Conservation (phyloP, 345 rosid species). For the Murraya paniculata region DNA sequence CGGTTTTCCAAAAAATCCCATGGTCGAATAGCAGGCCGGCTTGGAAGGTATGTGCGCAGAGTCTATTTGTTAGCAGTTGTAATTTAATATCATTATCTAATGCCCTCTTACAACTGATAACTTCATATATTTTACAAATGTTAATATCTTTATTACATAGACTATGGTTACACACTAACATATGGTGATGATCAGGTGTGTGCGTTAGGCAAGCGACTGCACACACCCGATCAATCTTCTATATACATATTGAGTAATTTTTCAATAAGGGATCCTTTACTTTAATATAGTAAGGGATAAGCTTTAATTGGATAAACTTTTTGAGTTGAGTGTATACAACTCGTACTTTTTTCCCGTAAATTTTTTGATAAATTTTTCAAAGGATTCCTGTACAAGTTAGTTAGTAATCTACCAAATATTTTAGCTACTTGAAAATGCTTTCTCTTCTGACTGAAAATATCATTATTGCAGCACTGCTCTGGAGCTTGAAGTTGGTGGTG, state of each 20-base stretch:
- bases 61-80: constrained; percentile 8
- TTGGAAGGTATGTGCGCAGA: constrained; percentile 60
- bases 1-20: constrained; percentile 79
- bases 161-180: background rate
- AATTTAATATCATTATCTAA: background rate
- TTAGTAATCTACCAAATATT: background rate
- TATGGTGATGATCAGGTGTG: too few species aligned
- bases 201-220: too few species aligned
- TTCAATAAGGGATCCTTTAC: too few species aligned
- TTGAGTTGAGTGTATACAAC: background rate
- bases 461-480: constrained; percentile 61
- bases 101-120: background rate
- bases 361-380: background rate
- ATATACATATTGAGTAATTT: too few species aligned
- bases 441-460: constrained; percentile 9
- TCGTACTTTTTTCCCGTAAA: background rate
- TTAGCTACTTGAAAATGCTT: background rate
- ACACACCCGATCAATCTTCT: too few species aligned
- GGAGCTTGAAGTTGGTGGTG: constrained; percentile 92
- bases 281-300: background rate
- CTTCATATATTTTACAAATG: background rate
- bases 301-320: background rate
- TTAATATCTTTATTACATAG: background rate
- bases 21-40: constrained; percentile 71
- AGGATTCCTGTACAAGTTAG: background rate